Evolutionary conservation across 164 flowering plant genomes (phyloP), one percentile per base, ranked within the genome.

Genomic region (Magnolia officinalis): DNA sequence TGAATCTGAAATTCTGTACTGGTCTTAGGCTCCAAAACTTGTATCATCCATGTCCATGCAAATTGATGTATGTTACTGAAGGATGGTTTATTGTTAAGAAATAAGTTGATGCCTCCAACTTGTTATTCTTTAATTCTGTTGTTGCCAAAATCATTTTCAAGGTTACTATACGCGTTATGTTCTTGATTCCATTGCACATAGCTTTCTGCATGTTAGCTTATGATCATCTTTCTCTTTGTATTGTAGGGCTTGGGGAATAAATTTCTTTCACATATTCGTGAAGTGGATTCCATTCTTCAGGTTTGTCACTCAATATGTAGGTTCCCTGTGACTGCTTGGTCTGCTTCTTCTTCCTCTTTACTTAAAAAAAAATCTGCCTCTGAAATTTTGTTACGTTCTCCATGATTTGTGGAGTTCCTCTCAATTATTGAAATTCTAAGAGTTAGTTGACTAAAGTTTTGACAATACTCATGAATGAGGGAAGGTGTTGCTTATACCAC

Each of bases 281-380:
- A 92, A 83, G 98, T 93, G 77, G 98, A 93, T 74, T 87, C 98
- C 75, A 86, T 91, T 78, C 97, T 96, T 83, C 99, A 96, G 98
- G 99, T 94, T 67, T 50, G 83, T 78, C 26, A 63, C 52, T 66
- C 72, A 6, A 72, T 71, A 24, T 23, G n/a, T 74, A 51, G 67
- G 55, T 31, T 11, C 11, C 71, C 14, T n/a, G 21, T 63, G 5
- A 63, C 19, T 63, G 19, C 21, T 63, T n/a, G 18, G 19, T 63
- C 18, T 63, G 65, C 65, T 63, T 63, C 65, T 63, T n/a, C 65
- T 63, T 9, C 65, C 6, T 63, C 16, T 58, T 11, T 18, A 3
- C 63, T 58, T 59, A 2, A 37, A 37, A 37, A 37, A 37, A 4
- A 55, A 11, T 55, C 16, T 14, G 18, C 4, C 61, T 55, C 11